Evolutionary conservation across 345 rosid genomes (phyloP), one percentile per base, ranked within the genome.

Genomic region (Eucalyptus victrix): DNA sequence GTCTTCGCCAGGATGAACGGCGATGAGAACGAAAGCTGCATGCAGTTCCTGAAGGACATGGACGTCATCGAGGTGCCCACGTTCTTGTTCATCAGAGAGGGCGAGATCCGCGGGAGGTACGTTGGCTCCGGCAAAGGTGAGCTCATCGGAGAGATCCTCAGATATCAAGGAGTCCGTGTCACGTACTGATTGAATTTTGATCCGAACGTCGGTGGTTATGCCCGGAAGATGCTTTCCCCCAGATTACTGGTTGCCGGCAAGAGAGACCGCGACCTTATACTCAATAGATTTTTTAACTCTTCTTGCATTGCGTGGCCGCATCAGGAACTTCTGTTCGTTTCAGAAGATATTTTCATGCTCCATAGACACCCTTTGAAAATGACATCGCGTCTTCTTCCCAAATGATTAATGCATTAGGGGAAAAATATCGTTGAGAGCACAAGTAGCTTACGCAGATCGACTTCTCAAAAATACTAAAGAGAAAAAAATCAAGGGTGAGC

Each of bases 91-190:
- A 96, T 97, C 60, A 92, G 97, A 89, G 94, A 94, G 28, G 99
- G 98, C 3, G 86, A 94, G 89, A 97, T 97, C 53, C 6, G 93
- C 80, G 99, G 99, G 37, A 94, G 99, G 91, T 95, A 97, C 53
- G 99, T 97, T 47, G 99, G 99, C 21, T 96, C 99, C 5, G 98
- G 99, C 26, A 97, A 94, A 92, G 99, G 99, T 34, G 99, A 97
- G 92, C 98, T 97, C 80, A 95, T 95, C 26, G 99, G 99, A 7
- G 99, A 97, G 90, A 95, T 96, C 88, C 95, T 97, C 34, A 94
- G 97, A 91, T 97, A 97, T 94, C 96, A 96, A 89, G 99, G 98
- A 2, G 98, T 97, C 89, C 96, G 98, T 72, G 98, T 97, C 7
- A 96, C 99, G 28, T 93, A 93, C 32, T 92, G 83, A 76, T 76